Evolutionary conservation across 148 eudicot genomes (phyloP).

Genomic region (Chenopodium suecicum): DNA sequence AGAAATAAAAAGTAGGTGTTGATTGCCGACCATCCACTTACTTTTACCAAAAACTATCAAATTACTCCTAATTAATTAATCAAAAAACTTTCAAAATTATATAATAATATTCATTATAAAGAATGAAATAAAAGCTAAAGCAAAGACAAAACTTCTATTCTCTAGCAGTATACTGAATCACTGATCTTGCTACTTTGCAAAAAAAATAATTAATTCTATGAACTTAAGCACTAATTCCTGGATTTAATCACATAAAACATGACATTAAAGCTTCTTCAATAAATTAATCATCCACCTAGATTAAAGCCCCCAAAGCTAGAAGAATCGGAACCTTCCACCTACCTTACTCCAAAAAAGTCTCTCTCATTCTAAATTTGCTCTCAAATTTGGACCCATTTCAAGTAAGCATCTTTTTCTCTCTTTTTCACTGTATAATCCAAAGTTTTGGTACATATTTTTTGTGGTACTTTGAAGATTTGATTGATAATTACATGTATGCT

Average conservation of each 20-base stretch:
- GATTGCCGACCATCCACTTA: slow-evolving; percentile 9
- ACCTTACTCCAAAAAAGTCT: slow-evolving; percentile 6
- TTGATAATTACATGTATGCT: background rate
- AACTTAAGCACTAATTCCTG: slow-evolving; percentile 7
- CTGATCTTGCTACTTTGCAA: background rate
- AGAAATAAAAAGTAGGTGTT: background rate
- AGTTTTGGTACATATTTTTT: background rate
- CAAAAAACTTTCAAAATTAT: background rate
- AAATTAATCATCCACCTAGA: background rate
- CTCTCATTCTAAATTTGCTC: slow-evolving; percentile 5
- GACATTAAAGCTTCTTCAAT: background rate
- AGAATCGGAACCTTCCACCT: slow-evolving; percentile 20
- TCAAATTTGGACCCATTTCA: slow-evolving; percentile 13
- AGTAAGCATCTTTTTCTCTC: slow-evolving; percentile 27
- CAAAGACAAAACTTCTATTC: slow-evolving; percentile 18
- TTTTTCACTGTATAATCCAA: slow-evolving; percentile 3
- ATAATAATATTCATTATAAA: background rate
- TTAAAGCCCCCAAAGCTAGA: background rate
- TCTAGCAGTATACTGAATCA: background rate
- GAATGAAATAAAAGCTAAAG: background rate
- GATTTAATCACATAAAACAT: slow-evolving; percentile 17
- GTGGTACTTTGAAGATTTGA: slow-evolving; percentile 15
- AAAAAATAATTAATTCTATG: too few species aligned
- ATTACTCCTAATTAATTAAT: background rate
- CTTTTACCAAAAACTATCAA: slow-evolving; percentile 11